Base-by-base conservation (phyloP, 1,139 yeast species). In the Suhomyces coccinellae region DNA sequence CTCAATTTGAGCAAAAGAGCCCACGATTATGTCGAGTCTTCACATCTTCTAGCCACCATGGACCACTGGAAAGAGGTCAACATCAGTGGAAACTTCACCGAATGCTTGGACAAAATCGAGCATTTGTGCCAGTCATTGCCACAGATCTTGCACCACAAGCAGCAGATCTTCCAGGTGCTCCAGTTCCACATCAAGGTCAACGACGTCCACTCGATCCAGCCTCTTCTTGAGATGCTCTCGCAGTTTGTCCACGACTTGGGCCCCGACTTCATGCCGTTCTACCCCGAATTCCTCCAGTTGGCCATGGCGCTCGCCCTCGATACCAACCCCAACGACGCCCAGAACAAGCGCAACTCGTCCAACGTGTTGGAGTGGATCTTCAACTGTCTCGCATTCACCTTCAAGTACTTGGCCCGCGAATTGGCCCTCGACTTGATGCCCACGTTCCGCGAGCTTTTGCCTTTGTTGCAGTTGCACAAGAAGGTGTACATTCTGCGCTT, bases 241-340 rank as follows among this genome's bases (percentile, higher is more conserved):
- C 96, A 90, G 60, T 86, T 95, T 56, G 84, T 91, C 37, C 97
- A 89, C 57, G 99, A 93, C 69, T 70, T 93, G 52, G 98, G 98
- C 6, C 85, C 93, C 1, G 99, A 93, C 56, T 93, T 90, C 58
- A 77, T 89, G 71, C 79, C 80, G 2, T 89, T 72, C 57, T 90
- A 88, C 57, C 67, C 71, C 2, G 61, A 66, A 26, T 67, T 89
- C 0, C 66, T 93, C 40, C 54, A 62, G 1, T 57, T 79, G 27
- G 71, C 93, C 38, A 77, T 77, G 3, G 62, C 70, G 0, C 63
- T 87, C 14, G 79, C 87, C 2, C 53, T 77, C 6, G 69, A 69
- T 27, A 73, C 65, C 54, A 52, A 79, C 71, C 65, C 77, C 53
- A 73, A 73, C 49, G 78, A 73, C 48, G 58, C 66, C 15, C 77